Evolutionary conservation across 371 early-diverging fungal species (phyloP).

Genomic region (Gilbertella persicaria): DNA sequence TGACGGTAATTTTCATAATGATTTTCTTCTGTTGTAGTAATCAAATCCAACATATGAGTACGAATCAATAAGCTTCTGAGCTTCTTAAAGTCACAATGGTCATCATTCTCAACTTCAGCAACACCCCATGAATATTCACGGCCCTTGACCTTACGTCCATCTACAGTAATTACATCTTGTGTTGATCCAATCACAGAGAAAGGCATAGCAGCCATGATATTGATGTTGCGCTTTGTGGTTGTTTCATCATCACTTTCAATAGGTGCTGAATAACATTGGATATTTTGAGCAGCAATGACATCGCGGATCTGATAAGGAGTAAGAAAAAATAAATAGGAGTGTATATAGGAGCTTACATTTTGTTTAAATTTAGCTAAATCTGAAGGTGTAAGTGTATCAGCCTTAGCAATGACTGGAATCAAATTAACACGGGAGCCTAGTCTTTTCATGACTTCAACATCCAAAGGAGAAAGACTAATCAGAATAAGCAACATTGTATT

Average conservation of each 20-base stretch:
- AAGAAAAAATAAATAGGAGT: not conserved
- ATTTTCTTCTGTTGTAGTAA: conserved; percentile 82
- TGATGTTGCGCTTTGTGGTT: conserved; percentile 70
- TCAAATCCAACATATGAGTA: conserved; percentile 93
- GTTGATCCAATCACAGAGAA: conserved; percentile 93
- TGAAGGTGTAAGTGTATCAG: conserved; percentile 72
- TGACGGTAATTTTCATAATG: conserved; percentile 91
- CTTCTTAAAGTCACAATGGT: conserved; percentile 90
- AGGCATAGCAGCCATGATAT: conserved; percentile 89
- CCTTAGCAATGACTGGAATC: conserved; percentile 80
- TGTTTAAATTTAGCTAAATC: conserved; percentile 82
- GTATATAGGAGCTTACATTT: conserved; percentile 40
- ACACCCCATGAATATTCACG: conserved; percentile 95
- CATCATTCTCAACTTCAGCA: conserved; percentile 89
- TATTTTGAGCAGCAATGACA: conserved; percentile 72
- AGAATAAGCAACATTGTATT: not conserved
- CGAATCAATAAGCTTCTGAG: conserved; percentile 89
- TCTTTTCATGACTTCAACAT: conserved; percentile 88
- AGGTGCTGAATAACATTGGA: conserved; percentile 74
- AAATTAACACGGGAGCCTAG: conserved; percentile 83
- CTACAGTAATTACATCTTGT: conserved; percentile 72
- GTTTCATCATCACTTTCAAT: conserved; percentile 86
- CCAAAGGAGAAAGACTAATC: conserved; percentile 77
- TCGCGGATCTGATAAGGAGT: conserved; percentile 60
- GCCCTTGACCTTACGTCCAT: conserved; percentile 80